Percentiles rank a stretch among this genome's conserved stretches.
phyloP scores from a whole-genome alignment of 495 filamentous ascomycete genomes.

The Viridothelium virens region DNA sequence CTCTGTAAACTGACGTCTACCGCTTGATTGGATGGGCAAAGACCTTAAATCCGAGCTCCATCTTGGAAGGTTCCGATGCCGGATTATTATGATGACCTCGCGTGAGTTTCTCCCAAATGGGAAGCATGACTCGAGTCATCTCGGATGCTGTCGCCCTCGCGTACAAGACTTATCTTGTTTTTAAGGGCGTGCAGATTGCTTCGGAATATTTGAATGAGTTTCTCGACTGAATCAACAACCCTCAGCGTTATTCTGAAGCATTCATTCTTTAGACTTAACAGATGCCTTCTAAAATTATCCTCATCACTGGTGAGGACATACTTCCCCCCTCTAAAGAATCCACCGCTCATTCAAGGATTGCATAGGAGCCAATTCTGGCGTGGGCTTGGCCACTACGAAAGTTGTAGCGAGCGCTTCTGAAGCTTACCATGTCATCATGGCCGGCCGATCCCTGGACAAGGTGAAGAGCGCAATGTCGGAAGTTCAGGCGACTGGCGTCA shows the following conservation, averaged over 20 bases:
- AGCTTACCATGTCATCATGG: slow-evolving; percentile 36
- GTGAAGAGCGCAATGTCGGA: slow-evolving; percentile 28
- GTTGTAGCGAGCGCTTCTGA: slow-evolving; percentile 26
- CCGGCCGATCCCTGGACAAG: slow-evolving; percentile 30
- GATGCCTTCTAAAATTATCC: slow-evolving; percentile 21
- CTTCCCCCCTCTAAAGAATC: background rate
- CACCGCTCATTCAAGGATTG: too few species aligned
- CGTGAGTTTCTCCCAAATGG: background rate
- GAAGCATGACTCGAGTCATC: background rate
- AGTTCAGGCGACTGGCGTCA: slow-evolving; percentile 25
- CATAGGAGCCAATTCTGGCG: slow-evolving; percentile 34
- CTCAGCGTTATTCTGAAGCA: background rate
- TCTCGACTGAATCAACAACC: background rate
- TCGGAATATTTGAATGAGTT: background rate
- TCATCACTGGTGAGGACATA: slow-evolving; percentile 21
- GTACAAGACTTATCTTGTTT: too few species aligned
- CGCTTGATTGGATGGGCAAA: background rate
- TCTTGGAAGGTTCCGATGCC: background rate
- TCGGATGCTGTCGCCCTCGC: too few species aligned
- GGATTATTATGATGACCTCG: background rate
- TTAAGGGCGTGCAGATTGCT: background rate
- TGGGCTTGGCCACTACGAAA: slow-evolving; percentile 34
- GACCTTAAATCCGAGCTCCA: background rate
- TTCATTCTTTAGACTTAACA: background rate
- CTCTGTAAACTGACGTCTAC: background rate